Evolutionary conservation across 768 basidiomycete species (phyloP).

Genomic region (Termitomyces eurrhizus): DNA sequence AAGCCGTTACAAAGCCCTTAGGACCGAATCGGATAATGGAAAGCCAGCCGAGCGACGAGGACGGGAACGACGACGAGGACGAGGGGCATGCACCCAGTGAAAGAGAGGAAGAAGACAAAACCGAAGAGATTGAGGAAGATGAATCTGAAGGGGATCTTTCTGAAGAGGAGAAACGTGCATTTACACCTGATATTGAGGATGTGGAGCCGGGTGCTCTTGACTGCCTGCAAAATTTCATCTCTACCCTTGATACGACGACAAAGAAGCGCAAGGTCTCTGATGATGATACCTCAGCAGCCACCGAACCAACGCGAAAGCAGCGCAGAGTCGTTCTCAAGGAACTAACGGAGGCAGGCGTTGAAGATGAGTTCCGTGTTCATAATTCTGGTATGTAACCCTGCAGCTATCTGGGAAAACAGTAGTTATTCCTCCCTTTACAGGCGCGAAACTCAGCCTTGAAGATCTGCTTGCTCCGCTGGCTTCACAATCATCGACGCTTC

Average conservation of each 20-base stretch:
- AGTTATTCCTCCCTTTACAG: slow-evolving; percentile 25
- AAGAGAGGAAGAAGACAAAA: slow-evolving; percentile 27
- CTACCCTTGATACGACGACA: slow-evolving; percentile 53
- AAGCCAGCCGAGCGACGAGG: slow-evolving; percentile 10
- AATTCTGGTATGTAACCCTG: slow-evolving; percentile 35
- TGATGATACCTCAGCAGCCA: slow-evolving; percentile 18
- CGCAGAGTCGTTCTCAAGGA: slow-evolving; percentile 62
- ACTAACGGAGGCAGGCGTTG: slow-evolving; percentile 72
- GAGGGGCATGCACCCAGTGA: not conserved
- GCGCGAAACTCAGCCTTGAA: slow-evolving; percentile 58
- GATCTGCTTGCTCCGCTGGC: slow-evolving; percentile 76
- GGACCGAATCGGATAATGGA: not conserved
- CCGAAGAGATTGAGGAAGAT: slow-evolving; percentile 32
- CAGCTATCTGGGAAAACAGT: not conserved
- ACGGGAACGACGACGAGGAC: slow-evolving; percentile 6
- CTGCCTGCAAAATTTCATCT: slow-evolving; percentile 69
- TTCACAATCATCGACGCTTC: slow-evolving; percentile 53
- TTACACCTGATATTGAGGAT: slow-evolving; percentile 47
- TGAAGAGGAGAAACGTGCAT: slow-evolving; percentile 41
- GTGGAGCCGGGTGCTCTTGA: slow-evolving; percentile 57
- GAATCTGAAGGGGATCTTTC: slow-evolving; percentile 33
- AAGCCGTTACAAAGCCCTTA: slow-evolving; percentile 13
- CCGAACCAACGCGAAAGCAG: slow-evolving; percentile 37
- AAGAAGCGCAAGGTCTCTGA: slow-evolving; percentile 69
- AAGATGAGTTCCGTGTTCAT: slow-evolving; percentile 73